Evolutionary conservation across 176 grass and related monocot species (phyloP).

Genomic region (Alloteropsis semialata): DNA sequence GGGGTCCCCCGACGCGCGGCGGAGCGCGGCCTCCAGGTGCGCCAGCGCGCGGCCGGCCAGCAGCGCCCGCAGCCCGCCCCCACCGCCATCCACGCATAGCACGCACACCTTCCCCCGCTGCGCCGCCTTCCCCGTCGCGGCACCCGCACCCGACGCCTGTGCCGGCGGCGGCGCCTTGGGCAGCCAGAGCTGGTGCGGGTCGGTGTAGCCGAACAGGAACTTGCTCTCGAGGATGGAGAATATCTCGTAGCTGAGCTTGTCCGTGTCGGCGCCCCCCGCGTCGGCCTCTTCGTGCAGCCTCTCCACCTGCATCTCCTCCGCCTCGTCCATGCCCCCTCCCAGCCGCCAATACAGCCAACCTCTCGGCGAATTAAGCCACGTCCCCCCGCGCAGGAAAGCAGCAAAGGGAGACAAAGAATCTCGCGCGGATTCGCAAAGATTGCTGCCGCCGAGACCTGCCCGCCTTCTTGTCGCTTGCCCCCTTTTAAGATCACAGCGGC

Average conservation of each 20-base stretch:
- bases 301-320: slow-evolving; percentile 86
- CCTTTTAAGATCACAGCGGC: slow-evolving; percentile 24
- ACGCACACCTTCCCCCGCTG: slow-evolving; percentile 87
- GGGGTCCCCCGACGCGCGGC: slow-evolving; percentile 59
- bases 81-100: slow-evolving; percentile 85
- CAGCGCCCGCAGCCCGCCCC: slow-evolving; percentile 58
- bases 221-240: slow-evolving; percentile 99
- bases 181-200: slow-evolving; percentile 57
- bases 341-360: background rate
- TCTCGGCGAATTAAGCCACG: background rate
- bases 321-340: slow-evolving; percentile 43
- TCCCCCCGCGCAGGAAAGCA: slow-evolving; percentile 15
- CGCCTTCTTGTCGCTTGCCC: background rate
- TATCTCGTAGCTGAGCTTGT: slow-evolving; percentile 98
- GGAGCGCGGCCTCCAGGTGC: slow-evolving; percentile 76
- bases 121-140: slow-evolving; percentile 6
- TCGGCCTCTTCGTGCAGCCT: slow-evolving; percentile 46
- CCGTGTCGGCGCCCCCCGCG: slow-evolving; percentile 43
- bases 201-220: slow-evolving; percentile 94
- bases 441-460: slow-evolving; percentile 12
- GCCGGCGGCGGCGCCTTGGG: slow-evolving; percentile 5
- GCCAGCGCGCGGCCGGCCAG: slow-evolving; percentile 79
- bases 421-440: slow-evolving; percentile 32
- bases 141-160: background rate
- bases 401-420: slow-evolving; percentile 24